A percentile compares a stretch with the other conserved stretches of the same genome.
phyloP scores from a whole-genome alignment of 202 grass and related monocot species.

The Panicum virgatum region DNA sequence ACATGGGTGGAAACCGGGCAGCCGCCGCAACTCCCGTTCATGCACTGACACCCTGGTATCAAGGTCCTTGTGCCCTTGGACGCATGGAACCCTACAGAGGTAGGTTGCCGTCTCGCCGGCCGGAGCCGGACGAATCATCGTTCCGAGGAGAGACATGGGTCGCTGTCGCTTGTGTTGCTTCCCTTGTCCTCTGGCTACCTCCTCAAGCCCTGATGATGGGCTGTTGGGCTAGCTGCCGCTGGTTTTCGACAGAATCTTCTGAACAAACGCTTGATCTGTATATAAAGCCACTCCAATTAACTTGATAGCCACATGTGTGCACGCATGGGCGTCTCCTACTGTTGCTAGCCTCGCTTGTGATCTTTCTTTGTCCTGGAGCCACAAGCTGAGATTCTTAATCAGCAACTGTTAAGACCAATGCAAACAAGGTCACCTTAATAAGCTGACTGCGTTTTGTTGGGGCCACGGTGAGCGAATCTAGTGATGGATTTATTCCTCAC shows the following conservation, averaged over 20 bases:
- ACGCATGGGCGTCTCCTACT: background rate
- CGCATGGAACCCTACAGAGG: background rate
- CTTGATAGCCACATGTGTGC: background rate
- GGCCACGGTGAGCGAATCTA: slow-evolving; percentile 13
- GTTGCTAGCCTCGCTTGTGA: background rate
- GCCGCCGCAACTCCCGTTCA: background rate
- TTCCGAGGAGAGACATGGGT: background rate
- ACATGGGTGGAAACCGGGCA: background rate
- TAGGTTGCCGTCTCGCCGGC: background rate
- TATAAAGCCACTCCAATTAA: too few species aligned
- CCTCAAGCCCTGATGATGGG: background rate
- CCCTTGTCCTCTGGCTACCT: background rate
- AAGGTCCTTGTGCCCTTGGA: background rate
- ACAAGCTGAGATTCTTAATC: background rate
- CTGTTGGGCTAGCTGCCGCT: background rate
- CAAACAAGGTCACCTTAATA: background rate
- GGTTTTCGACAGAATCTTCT: background rate
- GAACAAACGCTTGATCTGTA: background rate
- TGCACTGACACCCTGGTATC: background rate
- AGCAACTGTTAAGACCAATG: background rate
- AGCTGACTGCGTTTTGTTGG: background rate
- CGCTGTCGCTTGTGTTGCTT: slow-evolving; percentile 2
- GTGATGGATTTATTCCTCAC: background rate
- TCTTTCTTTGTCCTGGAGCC: slow-evolving; percentile 34
- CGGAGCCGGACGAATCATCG: background rate